Evolutionary conservation across 208 protist genomes (phyloP).

Genomic region (Crithidia sp.): DNA sequence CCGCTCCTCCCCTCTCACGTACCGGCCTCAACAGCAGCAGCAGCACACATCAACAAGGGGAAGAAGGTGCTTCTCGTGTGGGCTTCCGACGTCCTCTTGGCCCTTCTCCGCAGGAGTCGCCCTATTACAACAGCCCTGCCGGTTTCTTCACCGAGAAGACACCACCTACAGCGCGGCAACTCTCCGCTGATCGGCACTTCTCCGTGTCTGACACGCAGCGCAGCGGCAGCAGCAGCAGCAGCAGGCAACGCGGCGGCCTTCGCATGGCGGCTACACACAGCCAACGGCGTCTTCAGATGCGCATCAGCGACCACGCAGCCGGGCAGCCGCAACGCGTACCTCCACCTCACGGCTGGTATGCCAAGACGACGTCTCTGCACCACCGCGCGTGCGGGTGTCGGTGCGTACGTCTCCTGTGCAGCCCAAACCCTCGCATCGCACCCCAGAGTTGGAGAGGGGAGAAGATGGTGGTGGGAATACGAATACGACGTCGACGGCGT

Average conservation of each 20-base stretch:
- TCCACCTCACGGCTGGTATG: background rate
- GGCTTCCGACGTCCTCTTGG: background rate
- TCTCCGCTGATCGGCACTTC: slow-evolving; percentile 27
- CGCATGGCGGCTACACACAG: slow-evolving; percentile 11
- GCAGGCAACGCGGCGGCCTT: too few species aligned
- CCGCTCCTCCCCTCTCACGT: background rate
- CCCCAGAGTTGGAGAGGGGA: too few species aligned
- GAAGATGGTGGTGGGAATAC: too few species aligned
- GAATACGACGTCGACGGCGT: background rate
- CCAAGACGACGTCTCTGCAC: background rate
- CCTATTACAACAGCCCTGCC: background rate
- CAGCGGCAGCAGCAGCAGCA: background rate
- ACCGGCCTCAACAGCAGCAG: background rate
- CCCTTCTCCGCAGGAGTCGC: background rate
- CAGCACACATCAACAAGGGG: background rate
- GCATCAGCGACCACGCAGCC: background rate
- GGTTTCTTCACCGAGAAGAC: background rate
- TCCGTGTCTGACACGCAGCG: background rate
- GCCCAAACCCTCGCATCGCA: background rate
- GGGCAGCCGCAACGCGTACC: background rate
- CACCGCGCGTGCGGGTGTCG: slow-evolving; percentile 10
- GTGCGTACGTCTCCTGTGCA: background rate
- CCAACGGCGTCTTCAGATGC: slow-evolving; percentile 19
- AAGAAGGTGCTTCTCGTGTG: background rate
- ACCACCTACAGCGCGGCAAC: slow-evolving; percentile 28